phyloP scores from a whole-genome alignment of 1,284 basidiomycete genomes.

The Leccinum ponderosum region DNA sequence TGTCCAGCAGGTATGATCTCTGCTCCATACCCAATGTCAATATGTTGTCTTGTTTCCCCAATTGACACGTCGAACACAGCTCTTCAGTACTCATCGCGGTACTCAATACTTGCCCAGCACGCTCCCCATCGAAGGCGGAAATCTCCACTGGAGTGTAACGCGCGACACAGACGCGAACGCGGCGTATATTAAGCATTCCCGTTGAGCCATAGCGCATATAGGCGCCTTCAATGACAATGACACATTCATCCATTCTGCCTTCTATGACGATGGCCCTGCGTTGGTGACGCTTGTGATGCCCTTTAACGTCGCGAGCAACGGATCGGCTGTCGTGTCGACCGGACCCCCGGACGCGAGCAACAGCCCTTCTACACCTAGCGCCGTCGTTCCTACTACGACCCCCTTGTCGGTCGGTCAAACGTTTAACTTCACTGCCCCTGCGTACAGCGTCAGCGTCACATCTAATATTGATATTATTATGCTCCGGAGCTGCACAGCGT shows the following conservation, averaged over 20 bases:
- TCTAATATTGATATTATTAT: too few species aligned
- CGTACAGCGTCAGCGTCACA: constrained; percentile 54
- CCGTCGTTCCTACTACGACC: constrained; percentile 47
- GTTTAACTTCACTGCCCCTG: constrained; percentile 59
- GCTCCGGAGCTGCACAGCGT: too few species aligned
- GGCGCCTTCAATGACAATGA: background rate
- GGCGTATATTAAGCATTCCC: constrained; percentile 52
- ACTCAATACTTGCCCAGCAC: constrained; percentile 66
- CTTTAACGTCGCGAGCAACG: constrained; percentile 48
- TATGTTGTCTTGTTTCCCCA: background rate
- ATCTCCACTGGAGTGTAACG: constrained; percentile 63
- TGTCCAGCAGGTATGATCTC: constrained; percentile 53
- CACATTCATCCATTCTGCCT: background rate
- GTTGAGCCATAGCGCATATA: background rate
- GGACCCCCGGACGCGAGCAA: constrained; percentile 54
- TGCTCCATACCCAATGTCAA: background rate
- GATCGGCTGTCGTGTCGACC: constrained; percentile 47
- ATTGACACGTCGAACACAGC: constrained; percentile 35
- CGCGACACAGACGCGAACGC: constrained; percentile 38
- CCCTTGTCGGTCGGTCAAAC: constrained; percentile 46
- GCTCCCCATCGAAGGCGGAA: constrained; percentile 48
- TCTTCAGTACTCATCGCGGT: constrained; percentile 63
- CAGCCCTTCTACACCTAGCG: constrained; percentile 49
- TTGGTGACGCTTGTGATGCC: constrained; percentile 54
- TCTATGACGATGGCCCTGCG: constrained; percentile 38